These are phyloP conservation scores for Aspergillus tamarii DNA, from an alignment of 2,329 filamentous ascomycete genomes.

Conservation along the genomic window DNA sequence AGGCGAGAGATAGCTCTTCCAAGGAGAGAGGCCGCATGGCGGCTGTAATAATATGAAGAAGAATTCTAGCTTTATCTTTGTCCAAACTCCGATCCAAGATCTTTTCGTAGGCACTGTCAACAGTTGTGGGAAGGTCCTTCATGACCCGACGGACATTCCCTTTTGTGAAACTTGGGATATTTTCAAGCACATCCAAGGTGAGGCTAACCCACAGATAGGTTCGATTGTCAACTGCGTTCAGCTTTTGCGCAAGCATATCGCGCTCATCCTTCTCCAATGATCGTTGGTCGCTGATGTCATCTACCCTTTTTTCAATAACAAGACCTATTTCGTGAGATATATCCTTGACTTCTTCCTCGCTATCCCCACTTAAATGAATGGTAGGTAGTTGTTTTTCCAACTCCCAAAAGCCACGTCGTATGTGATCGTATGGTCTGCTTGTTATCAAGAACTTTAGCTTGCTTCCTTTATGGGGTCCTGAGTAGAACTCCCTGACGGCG, in stretches of 20 bases:
- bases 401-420: slow-evolving; percentile 17
- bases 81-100: slow-evolving; percentile 10
- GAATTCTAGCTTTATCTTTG: background rate
- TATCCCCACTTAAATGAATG: slow-evolving; percentile 25
- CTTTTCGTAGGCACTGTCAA: slow-evolving; percentile 13
- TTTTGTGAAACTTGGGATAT: background rate
- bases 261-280: slow-evolving; percentile 11
- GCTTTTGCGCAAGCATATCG: slow-evolving; percentile 24
- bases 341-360: slow-evolving; percentile 20
- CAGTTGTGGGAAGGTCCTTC: background rate
- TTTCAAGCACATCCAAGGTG: slow-evolving; percentile 35
- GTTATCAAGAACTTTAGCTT: slow-evolving; percentile 44
- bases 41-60: slow-evolving; percentile 12
- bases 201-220: slow-evolving; percentile 49
- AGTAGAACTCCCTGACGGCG: slow-evolving; percentile 21
- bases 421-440: slow-evolving; percentile 27
- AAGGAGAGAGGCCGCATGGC: slow-evolving; percentile 13
- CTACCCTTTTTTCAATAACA: slow-evolving; percentile 23
- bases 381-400: slow-evolving; percentile 14
- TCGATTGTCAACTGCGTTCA: slow-evolving; percentile 35
- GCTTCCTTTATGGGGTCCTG: slow-evolving; percentile 24
- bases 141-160: background rate
- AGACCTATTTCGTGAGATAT: slow-evolving; percentile 30
- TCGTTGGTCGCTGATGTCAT: slow-evolving; percentile 11
- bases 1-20: slow-evolving; percentile 11